These are phyloP conservation scores for Medicago truncatula DNA, from an alignment of 306 rosid species.

Conservation along the genomic window MtrunA17r5.0-ANR NC_053046.1:37746001-37746500, in stretches of 20 bases:
- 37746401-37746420: too few relatives aligned
- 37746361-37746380: not conserved
- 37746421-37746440: not conserved
- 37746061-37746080: slow-evolving; percentile 1
- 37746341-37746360: not conserved
- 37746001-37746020: not conserved
- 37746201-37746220: slow-evolving; percentile 59
- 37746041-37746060: slow-evolving; percentile 9
- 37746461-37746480: not conserved
- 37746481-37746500: not conserved
- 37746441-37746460: not conserved
- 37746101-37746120: slow-evolving; percentile 16
- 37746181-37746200: slow-evolving; percentile 85
- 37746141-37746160: slow-evolving; percentile 93
- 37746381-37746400: too few relatives aligned
- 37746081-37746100: slow-evolving; percentile 7
- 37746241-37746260: not conserved
- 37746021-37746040: slow-evolving; percentile 19
- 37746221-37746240: not conserved
- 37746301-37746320: slow-evolving; percentile 8
- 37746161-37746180: slow-evolving; percentile 89
- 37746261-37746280: not conserved
- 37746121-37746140: slow-evolving; percentile 77
- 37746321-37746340: not conserved
- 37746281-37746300: slow-evolving; percentile 11